Conservation (phyloP, 2,329 filamentous ascomycete species). For the Thermothelomyces thermophilus region DNA sequence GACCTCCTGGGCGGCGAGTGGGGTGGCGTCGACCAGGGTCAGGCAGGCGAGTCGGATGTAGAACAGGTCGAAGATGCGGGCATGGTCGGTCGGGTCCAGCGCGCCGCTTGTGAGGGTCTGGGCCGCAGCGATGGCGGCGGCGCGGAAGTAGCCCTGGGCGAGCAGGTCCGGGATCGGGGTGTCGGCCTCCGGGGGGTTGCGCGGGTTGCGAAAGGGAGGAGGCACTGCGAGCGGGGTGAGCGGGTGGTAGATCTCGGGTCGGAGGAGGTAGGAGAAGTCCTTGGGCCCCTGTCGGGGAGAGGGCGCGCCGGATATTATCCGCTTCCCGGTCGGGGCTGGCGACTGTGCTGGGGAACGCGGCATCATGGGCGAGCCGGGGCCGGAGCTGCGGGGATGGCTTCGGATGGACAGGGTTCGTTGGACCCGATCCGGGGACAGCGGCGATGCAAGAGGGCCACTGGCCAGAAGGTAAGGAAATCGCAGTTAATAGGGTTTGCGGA, state of each 20-base stretch:
- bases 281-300: constrained; percentile 40
- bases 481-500: neutral
- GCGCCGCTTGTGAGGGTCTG: constrained; percentile 50
- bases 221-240: constrained; percentile 59
- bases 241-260: constrained; percentile 76
- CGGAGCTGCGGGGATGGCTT: constrained; percentile 12
- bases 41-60: constrained; percentile 79
- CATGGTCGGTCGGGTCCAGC: constrained; percentile 46
- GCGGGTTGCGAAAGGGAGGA: constrained; percentile 60
- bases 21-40: constrained; percentile 65
- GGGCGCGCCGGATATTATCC: constrained; percentile 9
- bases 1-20: constrained; percentile 62
- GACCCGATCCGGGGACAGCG: constrained; percentile 16
- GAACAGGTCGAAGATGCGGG: constrained; percentile 66
- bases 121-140: constrained; percentile 63
- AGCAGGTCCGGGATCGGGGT: constrained; percentile 64
- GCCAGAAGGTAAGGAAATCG: constrained; percentile 6
- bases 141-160: constrained; percentile 67
- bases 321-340: constrained; percentile 15
- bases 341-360: constrained; percentile 22
- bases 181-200: constrained; percentile 55
- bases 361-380: constrained; percentile 14
- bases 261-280: constrained; percentile 74
- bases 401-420: constrained; percentile 14
- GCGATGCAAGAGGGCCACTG: constrained; percentile 22